A percentile compares a stretch with the other conserved stretches of the same genome.
Conservation (phyloP, 768 basidiomycete genomes). For the Termitomyces sp. region DNA sequence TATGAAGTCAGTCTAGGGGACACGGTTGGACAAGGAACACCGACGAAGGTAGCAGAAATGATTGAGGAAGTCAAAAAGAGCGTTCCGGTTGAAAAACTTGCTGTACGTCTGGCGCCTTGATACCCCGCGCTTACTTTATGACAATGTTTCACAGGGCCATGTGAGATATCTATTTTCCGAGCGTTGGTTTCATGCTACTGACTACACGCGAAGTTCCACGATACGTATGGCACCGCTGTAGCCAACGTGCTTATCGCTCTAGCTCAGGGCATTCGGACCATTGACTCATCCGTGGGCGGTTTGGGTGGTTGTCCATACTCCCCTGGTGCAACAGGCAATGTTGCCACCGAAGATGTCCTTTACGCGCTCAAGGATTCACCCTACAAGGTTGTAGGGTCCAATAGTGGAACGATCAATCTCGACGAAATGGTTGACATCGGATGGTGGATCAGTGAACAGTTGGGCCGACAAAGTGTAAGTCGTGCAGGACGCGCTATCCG, state of each 20-base stretch:
- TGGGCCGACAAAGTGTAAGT: constrained; percentile 68
- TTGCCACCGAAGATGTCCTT: constrained; percentile 88
- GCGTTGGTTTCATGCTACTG: background rate
- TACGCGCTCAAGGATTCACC: constrained; percentile 70
- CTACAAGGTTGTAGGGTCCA: constrained; percentile 45
- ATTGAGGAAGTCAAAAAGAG: constrained; percentile 62
- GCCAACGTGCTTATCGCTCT: constrained; percentile 73
- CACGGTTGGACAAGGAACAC: constrained; percentile 84
- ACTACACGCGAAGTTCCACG: constrained; percentile 60
- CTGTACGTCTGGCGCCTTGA: constrained; percentile 36
- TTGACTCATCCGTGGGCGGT: constrained; percentile 83
- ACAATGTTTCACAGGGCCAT: constrained; percentile 1
- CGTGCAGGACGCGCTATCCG: constrained; percentile 70
- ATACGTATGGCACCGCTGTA: constrained; percentile 82
- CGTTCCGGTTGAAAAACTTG: constrained; percentile 61
- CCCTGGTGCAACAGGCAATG: constrained; percentile 93
- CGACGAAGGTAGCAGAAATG: constrained; percentile 59
- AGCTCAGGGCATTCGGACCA: constrained; percentile 67
- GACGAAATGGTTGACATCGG: constrained; percentile 71
- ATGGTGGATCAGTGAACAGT: constrained; percentile 69
- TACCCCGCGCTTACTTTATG: background rate
- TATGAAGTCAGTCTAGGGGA: constrained; percentile 92
- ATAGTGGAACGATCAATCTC: constrained; percentile 43
- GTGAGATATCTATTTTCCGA: background rate
- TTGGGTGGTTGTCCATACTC: constrained; percentile 96